Conservation (phyloP, 1,284 basidiomycete genomes). For the Inonotus hispidus region DNA sequence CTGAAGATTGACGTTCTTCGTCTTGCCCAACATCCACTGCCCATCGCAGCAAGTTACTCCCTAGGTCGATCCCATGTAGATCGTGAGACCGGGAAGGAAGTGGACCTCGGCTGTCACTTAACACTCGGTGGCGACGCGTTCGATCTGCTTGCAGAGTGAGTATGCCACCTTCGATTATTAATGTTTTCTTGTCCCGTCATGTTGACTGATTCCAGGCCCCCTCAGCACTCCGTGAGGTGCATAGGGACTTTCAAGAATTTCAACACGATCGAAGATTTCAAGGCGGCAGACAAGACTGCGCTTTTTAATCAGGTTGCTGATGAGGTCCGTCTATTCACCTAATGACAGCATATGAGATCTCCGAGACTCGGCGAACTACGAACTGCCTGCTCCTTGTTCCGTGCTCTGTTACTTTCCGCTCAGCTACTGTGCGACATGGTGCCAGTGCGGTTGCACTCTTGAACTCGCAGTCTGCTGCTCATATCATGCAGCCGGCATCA, state of each 20-base stretch:
- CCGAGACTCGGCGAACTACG: no score
- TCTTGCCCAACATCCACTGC: constrained; percentile 70
- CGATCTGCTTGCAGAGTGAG: constrained; percentile 34
- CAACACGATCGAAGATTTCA: constrained; percentile 98
- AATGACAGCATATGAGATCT: background rate
- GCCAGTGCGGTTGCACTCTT: no score
- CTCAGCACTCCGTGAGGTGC: constrained; percentile 38
- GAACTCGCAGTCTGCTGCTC: no score
- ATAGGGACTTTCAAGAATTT: constrained; percentile 82
- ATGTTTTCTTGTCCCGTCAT: constrained; percentile 17
- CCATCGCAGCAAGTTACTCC: constrained; percentile 65
- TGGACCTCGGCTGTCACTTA: constrained; percentile 56
- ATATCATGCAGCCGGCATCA: no score
- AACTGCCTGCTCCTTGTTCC: no score
- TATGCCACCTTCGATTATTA: constrained; percentile 9
- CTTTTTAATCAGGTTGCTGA: constrained; percentile 71
- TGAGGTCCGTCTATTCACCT: constrained; percentile 38
- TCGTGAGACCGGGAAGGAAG: constrained; percentile 62
- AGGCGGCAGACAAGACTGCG: constrained; percentile 79
- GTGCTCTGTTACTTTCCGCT: no score
- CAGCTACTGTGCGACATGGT: no score
- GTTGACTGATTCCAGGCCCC: constrained; percentile 30
- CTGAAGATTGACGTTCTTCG: constrained; percentile 90
- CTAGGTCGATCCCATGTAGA: constrained; percentile 72
- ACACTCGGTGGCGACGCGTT: constrained; percentile 58